Evolutionary conservation across 2,329 filamentous ascomycete species (phyloP), one percentile per base, ranked within the genome.

Genomic region (Aspergillus quadrilineatus): DNA sequence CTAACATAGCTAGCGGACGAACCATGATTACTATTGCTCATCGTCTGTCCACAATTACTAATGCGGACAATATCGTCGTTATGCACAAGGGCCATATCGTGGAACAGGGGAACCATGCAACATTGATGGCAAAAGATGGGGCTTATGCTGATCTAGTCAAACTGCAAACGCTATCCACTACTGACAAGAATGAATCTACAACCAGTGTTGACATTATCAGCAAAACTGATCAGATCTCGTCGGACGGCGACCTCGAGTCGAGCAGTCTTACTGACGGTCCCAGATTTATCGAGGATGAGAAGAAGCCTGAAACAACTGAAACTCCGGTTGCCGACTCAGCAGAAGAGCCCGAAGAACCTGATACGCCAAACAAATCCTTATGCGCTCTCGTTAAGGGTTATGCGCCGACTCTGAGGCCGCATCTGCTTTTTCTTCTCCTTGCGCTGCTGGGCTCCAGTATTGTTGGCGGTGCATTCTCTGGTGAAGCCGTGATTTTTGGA

Each of bases 1-100:
- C 94, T 62, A 85, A 57, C 88, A 67, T 90, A 5, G 81, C 89
- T 0, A 80, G 85, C 57, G 89, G 58, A 5, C 60, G 66, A 4
- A 73, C 71, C 1, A 71, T 69, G 4, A 65, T 74, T 22, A 63
- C 74, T 2, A 79, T 79, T 53, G 77, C 77, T 0, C 77, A 80
- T 60, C 73, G 74, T 46, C 67, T 80, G 6, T 70, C 77, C 0
- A 80, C 77, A 0, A 70, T 79, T 14, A 71, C 67, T 48, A 64
- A 62, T n/a, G 77, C 77, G 4, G 74, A 79, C 62, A 76, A 75
- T 44, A 79, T 80, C 26, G 71, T 73, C 4, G 78, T 80, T 12
- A 74, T 80, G 65, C 61, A 68, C n/a, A 65, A 73, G 26, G 78
- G 78, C 3, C 62, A 61, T 12, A 67, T 80, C 9, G 62, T 78